These are phyloP conservation scores for Ceratobasidium sp. DNA, from an alignment of 1,284 basidiomycete species.

Conservation along the genomic window DNA sequence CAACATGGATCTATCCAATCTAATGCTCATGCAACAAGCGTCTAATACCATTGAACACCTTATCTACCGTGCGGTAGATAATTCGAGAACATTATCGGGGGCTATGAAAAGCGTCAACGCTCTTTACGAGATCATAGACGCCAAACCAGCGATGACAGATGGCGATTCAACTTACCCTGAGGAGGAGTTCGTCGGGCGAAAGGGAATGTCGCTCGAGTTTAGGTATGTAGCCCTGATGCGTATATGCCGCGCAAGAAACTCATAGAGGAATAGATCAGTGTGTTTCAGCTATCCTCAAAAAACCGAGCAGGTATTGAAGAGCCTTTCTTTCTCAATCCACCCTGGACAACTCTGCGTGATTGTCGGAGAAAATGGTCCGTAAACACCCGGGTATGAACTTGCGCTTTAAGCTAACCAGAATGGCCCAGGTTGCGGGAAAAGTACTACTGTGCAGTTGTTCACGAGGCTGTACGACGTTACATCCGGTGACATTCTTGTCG, in stretches of 20 bases:
- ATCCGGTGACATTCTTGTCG: constrained; percentile 46
- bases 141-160: constrained; percentile 38
- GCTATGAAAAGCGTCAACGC: constrained; percentile 21
- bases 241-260: neutral
- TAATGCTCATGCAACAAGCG: constrained; percentile 30
- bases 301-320: constrained; percentile 49
- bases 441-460: constrained; percentile 46
- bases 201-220: constrained; percentile 47
- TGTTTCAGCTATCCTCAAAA: constrained; percentile 44
- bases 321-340: constrained; percentile 41
- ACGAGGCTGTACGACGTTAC: constrained; percentile 46
- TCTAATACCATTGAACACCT: constrained; percentile 11
- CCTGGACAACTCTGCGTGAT: constrained; percentile 49
- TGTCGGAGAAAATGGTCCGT: constrained; percentile 46
- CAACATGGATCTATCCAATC: neutral
- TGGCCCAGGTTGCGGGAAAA: constrained; percentile 45
- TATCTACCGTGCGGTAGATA: constrained; percentile 1
- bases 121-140: constrained; percentile 44
- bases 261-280: constrained; percentile 24
- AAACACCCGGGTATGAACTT: neutral
- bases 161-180: constrained; percentile 42
- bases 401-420: neutral
- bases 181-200: neutral
- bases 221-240: constrained; percentile 26
- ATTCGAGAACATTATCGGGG: constrained; percentile 21